phyloP scores from a whole-genome alignment of 805 yeast genomes.

The Phaffomyces thermotolerans region DNA sequence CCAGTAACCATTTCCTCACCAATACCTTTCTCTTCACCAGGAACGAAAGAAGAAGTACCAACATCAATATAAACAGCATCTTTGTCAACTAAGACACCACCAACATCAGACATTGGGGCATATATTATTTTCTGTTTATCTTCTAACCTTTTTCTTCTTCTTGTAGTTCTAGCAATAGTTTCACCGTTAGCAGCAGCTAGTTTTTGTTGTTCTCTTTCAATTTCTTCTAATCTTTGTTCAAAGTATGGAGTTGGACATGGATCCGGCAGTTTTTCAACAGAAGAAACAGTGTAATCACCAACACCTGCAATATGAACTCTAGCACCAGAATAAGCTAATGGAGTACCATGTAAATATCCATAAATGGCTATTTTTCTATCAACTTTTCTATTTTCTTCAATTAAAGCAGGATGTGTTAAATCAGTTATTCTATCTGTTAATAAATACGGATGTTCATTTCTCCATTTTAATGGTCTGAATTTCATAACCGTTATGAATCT shows the following conservation, averaged over 20 bases:
- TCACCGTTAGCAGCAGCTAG: slow-evolving; percentile 58
- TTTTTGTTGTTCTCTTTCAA: slow-evolving; percentile 66
- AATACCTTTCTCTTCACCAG: slow-evolving; percentile 65
- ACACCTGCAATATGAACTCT: slow-evolving; percentile 92
- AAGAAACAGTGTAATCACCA: slow-evolving; percentile 75
- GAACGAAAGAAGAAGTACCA: slow-evolving; percentile 45
- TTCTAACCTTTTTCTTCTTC: slow-evolving; percentile 86
- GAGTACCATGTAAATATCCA: slow-evolving; percentile 93
- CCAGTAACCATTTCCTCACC: slow-evolving; percentile 84
- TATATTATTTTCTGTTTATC: slow-evolving; percentile 91
- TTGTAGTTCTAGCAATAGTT: slow-evolving; percentile 48
- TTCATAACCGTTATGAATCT: slow-evolving; percentile 96
- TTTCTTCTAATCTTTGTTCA: slow-evolving; percentile 78
- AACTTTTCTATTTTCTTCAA: slow-evolving; percentile 71
- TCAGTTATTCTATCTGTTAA: slow-evolving; percentile 90
- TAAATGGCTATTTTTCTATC: slow-evolving; percentile 88
- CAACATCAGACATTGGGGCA: slow-evolving; percentile 99
- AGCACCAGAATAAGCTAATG: slow-evolving; percentile 60
- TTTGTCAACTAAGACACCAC: slow-evolving; percentile 93
- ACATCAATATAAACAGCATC: slow-evolving; percentile 91
- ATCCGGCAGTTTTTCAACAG: slow-evolving; percentile 87
- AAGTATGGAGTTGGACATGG: slow-evolving; percentile 97
- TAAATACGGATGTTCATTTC: slow-evolving; percentile 95
- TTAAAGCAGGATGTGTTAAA: slow-evolving; percentile 81
- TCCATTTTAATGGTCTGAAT: slow-evolving; percentile 98